Evolutionary conservation across 257 asterid genomes (phyloP), one percentile per base, ranked within the genome.

Genomic region (Jasminum sambac): DNA sequence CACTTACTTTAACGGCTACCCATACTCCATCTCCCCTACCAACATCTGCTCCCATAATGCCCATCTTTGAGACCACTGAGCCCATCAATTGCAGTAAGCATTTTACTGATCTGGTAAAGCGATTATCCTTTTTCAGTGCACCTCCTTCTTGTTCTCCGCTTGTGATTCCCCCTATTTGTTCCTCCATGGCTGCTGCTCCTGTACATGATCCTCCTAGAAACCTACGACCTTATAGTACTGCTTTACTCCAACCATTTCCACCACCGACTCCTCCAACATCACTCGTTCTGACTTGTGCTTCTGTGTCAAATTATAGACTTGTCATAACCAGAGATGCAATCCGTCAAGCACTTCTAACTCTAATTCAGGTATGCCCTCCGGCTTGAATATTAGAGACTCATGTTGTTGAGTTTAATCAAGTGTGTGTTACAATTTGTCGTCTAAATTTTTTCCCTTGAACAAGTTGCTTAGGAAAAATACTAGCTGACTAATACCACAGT

Each of bases 241-340:
- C 98, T 13, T 74, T 95, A 78, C 98, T 95, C 63, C 97, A 95
- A n/a, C n/a, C 99, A 67, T 95, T 91, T 74, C 99, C 99, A 72
- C 96, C 99, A 8, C 98, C 99, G 4, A 87, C 90, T 13, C 99
- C 99, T 16, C 98, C 99, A 38, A 95, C 89, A 14, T 91, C 97
- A n/a, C 94, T 95, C 71, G 84, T 96, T 74, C 95, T 97, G 36
- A 73, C 85, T 67, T 55, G 82, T 75, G 75, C 77, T 70, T 71
- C 89, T 52, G 59, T 82, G 24, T 82, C 88, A 24, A 88, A 80
- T 80, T 79, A 78, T 81, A 86, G 76, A 72, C 83, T 87, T 64
- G 72, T 74, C 64, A 74, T 90, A 34, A 90, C 69, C 82, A 84
- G 91, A 80, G 98, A 95, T 41, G 92, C 84, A 77, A 86, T 95